phyloP scores from a whole-genome alignment of 1,284 basidiomycete genomes.

The Leccinum proliferum region DNA sequence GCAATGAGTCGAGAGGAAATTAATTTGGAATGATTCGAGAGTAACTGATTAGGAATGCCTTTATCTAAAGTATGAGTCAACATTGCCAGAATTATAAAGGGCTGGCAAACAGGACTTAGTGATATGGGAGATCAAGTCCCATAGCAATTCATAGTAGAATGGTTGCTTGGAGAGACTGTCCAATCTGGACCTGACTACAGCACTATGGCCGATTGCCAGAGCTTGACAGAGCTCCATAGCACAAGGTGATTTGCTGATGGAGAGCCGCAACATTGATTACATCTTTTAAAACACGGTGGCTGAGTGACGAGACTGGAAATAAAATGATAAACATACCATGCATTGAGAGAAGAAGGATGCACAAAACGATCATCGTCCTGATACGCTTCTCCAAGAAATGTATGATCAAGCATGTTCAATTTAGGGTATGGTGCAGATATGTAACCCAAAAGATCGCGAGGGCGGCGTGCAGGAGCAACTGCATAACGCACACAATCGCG shows the following conservation, averaged over 20 bases:
- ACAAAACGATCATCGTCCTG: conserved; percentile 56
- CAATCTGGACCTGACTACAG: neutral
- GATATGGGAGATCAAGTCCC: neutral
- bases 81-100: neutral
- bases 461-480: no score
- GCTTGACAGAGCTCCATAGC: neutral
- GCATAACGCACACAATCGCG: no score
- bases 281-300: conserved; percentile 41
- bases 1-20: no score
- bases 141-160: neutral
- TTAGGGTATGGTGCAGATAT: no score
- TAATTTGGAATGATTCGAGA: neutral
- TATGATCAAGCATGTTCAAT: conserved; percentile 38
- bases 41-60: neutral
- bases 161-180: neutral
- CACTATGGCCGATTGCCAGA: neutral
- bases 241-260: neutral
- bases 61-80: neutral
- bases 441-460: no score
- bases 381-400: conserved; percentile 71
- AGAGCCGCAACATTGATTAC: conserved; percentile 64
- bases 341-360: conserved; percentile 56
- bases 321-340: conserved; percentile 47
- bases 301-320: neutral
- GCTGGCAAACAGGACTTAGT: neutral